Percentiles rank a stretch among this genome's conserved stretches.
phyloP scores from a whole-genome alignment of 2,329 filamentous ascomycete species.

The Trichothecium sympodiale region DNA sequence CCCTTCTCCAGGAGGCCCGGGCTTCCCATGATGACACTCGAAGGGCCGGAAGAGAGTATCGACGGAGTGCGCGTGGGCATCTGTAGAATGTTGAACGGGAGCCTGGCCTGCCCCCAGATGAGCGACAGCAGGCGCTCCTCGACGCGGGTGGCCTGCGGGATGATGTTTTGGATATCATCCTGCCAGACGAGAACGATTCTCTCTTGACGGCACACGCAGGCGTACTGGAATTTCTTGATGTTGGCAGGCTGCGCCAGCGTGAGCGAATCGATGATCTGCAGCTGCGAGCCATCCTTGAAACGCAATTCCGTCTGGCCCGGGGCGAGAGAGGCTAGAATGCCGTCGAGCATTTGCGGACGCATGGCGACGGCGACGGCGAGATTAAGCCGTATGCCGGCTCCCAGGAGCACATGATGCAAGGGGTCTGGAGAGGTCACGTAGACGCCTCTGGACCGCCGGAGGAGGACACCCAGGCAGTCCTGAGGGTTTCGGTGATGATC shows the following conservation, averaged over 20 bases:
- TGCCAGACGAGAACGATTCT: conserved; percentile 31
- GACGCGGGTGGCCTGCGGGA: conserved; percentile 22
- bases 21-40: conserved; percentile 8
- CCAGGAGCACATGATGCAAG: conserved; percentile 24
- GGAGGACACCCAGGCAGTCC: conserved; percentile 22
- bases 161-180: conserved; percentile 26
- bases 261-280: conserved; percentile 33
- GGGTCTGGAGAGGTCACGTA: conserved; percentile 29
- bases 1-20: conserved; percentile 10
- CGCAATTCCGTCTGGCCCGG: conserved; percentile 29
- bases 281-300: conserved; percentile 27
- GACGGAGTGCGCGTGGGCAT: conserved; percentile 9
- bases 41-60: conserved; percentile 8
- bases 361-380: conserved; percentile 36
- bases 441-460: conserved; percentile 25
- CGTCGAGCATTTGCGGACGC: conserved; percentile 33
- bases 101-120: conserved; percentile 15
- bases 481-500: conserved; percentile 7
- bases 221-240: conserved; percentile 30
- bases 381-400: conserved; percentile 31
- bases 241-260: conserved; percentile 22
- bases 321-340: conserved; percentile 28
- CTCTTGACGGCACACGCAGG: conserved; percentile 29
- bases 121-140: conserved; percentile 21
- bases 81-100: conserved; percentile 9